phyloP scores from a whole-genome alignment of 2,329 filamentous ascomycete genomes.

The Fusarium sp. region DNA sequence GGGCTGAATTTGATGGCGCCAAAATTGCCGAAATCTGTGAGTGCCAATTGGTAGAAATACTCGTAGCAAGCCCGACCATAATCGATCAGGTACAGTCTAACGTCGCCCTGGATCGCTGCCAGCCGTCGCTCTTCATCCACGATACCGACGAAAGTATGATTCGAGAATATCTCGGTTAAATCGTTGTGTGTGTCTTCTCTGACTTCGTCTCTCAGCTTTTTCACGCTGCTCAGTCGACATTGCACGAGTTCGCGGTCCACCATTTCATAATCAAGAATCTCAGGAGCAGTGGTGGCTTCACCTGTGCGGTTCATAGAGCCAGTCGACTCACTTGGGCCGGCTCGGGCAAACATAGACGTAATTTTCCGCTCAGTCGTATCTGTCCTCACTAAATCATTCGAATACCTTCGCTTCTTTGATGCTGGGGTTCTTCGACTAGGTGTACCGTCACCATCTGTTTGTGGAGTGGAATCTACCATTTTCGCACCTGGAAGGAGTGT shows the following conservation, averaged over 20 bases:
- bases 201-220: constrained; percentile 83
- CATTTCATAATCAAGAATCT: constrained; percentile 76
- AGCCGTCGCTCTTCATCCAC: constrained; percentile 89
- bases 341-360: constrained; percentile 87
- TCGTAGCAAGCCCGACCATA: constrained; percentile 89
- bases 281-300: constrained; percentile 54
- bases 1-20: constrained; percentile 85
- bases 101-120: constrained; percentile 91
- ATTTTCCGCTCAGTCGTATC: constrained; percentile 93
- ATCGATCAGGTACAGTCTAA: constrained; percentile 92
- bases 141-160: constrained; percentile 92
- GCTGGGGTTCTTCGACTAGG: constrained; percentile 53
- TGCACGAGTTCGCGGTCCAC: constrained; percentile 75
- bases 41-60: constrained; percentile 94
- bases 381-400: constrained; percentile 88
- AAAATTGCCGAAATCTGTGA: constrained; percentile 97
- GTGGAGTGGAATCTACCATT: constrained; percentile 40
- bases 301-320: constrained; percentile 40
- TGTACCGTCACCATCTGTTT: constrained; percentile 47
- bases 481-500: constrained; percentile 81
- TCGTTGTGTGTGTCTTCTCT: constrained; percentile 85
- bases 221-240: constrained; percentile 86
- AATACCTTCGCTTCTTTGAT: constrained; percentile 57
- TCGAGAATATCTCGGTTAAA: constrained; percentile 87
- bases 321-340: constrained; percentile 53